phyloP scores from a whole-genome alignment of 345 rosid species.

The Anacardium occidentale region DNA sequence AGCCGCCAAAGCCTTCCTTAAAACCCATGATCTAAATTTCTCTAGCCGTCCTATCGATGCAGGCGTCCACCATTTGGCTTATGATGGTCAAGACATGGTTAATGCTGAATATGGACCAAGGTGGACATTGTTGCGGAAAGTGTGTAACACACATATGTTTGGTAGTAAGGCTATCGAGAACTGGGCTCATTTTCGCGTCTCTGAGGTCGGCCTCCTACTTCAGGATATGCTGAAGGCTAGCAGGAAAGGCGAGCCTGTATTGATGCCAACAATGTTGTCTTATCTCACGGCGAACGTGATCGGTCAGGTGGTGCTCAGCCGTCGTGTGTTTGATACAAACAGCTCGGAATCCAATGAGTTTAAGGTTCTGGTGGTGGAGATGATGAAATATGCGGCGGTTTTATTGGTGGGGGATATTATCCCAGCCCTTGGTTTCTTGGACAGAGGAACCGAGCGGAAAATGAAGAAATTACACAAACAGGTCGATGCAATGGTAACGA shows the following conservation, averaged over 20 bases:
- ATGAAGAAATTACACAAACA: slow-evolving; percentile 52
- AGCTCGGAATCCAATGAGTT: slow-evolving; percentile 48
- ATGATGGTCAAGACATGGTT: slow-evolving; percentile 60
- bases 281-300: slow-evolving; percentile 57
- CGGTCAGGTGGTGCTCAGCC: slow-evolving; percentile 49
- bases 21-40: slow-evolving; percentile 53
- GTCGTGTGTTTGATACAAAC: slow-evolving; percentile 39
- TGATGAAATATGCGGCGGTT: slow-evolving; percentile 45
- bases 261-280: slow-evolving; percentile 44
- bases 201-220: slow-evolving; percentile 47
- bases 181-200: slow-evolving; percentile 34
- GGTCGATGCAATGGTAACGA: slow-evolving; percentile 42
- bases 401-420: slow-evolving; percentile 52
- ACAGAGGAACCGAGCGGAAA: slow-evolving; percentile 54
- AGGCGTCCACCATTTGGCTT: slow-evolving; percentile 55
- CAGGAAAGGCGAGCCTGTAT: slow-evolving; percentile 29
- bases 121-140: slow-evolving; percentile 56
- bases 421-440: slow-evolving; percentile 47
- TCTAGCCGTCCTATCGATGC: slow-evolving; percentile 51
- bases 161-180: slow-evolving; percentile 57
- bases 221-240: slow-evolving; percentile 38
- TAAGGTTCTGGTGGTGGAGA: slow-evolving; percentile 62
- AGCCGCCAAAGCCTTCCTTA: slow-evolving; percentile 57
- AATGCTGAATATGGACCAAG: slow-evolving; percentile 52
- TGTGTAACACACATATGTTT: slow-evolving; percentile 59